These are phyloP conservation scores for Colletotrichum limetticola DNA, from an alignment of 2,329 filamentous ascomycete species.

Conservation along the genomic window DNA sequence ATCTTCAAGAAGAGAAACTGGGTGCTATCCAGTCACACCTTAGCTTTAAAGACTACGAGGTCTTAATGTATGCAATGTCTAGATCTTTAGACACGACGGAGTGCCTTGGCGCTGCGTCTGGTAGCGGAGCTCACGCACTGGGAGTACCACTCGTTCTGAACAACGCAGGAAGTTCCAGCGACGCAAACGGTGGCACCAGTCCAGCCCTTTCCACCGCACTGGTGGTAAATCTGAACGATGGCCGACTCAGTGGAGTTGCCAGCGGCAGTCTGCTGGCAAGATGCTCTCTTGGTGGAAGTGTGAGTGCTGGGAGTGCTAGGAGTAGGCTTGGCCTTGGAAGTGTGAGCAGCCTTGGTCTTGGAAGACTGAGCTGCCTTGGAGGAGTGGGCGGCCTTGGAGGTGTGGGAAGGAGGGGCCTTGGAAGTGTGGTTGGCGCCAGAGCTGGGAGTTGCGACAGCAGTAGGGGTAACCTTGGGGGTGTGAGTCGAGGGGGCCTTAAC, in stretches of 20 bases:
- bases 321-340: background rate
- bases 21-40: background rate
- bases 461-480: too few relatives aligned
- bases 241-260: background rate
- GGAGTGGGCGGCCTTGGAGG: background rate
- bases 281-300: background rate
- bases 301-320: background rate
- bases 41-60: background rate
- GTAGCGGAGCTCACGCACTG: slow-evolving; percentile 58
- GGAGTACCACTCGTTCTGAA: slow-evolving; percentile 58
- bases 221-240: slow-evolving; percentile 32
- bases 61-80: background rate
- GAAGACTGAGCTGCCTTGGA: background rate
- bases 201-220: slow-evolving; percentile 41
- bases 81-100: background rate
- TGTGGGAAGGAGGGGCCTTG: background rate
- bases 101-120: slow-evolving; percentile 1
- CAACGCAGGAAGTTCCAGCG: slow-evolving; percentile 36
- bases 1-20: background rate
- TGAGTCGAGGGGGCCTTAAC: too few relatives aligned
- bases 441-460: too few relatives aligned
- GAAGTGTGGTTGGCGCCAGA: slow-evolving; percentile 4
- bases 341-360: too few relatives aligned
- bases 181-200: slow-evolving; percentile 40
- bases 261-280: background rate